Conservation (phyloP, 2,329 filamentous ascomycete species). For the Cadophora sp. region DNA sequence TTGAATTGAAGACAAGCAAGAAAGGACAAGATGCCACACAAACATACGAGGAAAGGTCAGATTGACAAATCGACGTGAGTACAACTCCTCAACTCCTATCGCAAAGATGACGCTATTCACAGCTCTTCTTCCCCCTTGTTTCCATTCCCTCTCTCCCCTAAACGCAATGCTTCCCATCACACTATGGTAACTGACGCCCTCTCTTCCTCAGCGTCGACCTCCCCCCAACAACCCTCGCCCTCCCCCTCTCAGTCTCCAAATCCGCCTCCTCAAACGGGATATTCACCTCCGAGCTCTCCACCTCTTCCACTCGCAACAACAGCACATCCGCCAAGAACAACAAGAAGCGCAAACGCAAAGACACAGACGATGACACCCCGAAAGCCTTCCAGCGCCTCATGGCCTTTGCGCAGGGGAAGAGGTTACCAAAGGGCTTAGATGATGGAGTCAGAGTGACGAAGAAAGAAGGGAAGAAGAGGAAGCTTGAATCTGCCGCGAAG, state of each 20-base stretch:
- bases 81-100: background rate
- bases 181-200: background rate
- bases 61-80: slow-evolving; percentile 61
- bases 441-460: slow-evolving; percentile 61
- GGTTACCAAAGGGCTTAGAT: slow-evolving; percentile 69
- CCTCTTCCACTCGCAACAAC: slow-evolving; percentile 35
- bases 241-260: slow-evolving; percentile 62
- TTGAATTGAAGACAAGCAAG: background rate
- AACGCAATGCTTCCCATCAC: too few species aligned
- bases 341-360: slow-evolving; percentile 57
- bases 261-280: slow-evolving; percentile 47
- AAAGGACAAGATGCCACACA: slow-evolving; percentile 73
- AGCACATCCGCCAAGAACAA: slow-evolving; percentile 46
- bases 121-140: background rate
- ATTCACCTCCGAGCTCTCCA: slow-evolving; percentile 44
- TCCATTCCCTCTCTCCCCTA: background rate
- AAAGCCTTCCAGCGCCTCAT: slow-evolving; percentile 88
- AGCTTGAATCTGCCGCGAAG: slow-evolving; percentile 11
- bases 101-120: background rate
- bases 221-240: slow-evolving; percentile 64
- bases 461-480: slow-evolving; percentile 40
- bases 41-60: slow-evolving; percentile 74
- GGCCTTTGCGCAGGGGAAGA: slow-evolving; percentile 71
- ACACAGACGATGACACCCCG: slow-evolving; percentile 77
- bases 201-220: slow-evolving; percentile 50